A percentile compares a stretch with the other conserved stretches of the same genome.
phyloP scores from a whole-genome alignment of 768 basidiomycete species.

The Collybia sp. region DNA sequence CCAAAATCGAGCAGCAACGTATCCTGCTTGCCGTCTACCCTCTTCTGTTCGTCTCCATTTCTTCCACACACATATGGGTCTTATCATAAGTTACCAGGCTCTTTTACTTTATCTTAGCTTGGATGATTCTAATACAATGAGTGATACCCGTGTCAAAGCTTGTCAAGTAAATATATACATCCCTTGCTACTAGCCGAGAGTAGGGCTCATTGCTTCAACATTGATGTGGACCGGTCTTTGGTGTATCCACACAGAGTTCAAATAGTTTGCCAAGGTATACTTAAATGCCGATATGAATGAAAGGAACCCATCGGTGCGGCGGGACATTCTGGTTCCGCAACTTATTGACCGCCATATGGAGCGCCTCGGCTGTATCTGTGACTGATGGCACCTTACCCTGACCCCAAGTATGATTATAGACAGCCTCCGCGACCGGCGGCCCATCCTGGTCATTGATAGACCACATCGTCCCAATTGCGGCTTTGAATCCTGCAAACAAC shows the following conservation, averaged over 20 bases:
- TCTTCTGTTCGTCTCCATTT: conserved; percentile 58
- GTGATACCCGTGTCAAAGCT: no score
- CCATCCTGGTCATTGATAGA: conserved; percentile 25
- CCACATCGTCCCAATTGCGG: conserved; percentile 40
- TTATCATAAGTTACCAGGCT: conserved; percentile 24
- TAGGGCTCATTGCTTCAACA: no score
- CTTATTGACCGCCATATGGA: neutral
- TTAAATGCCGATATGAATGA: conserved; percentile 3
- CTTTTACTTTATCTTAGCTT: conserved; percentile 92
- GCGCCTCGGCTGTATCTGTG: neutral
- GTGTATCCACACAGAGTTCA: no score
- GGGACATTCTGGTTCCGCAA: conserved; percentile 1
- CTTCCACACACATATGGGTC: neutral
- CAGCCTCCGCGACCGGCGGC: conserved; percentile 1
- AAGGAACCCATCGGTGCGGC: conserved; percentile 2
- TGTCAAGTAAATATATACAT: no score
- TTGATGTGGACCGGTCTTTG: no score
- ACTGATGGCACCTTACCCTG: neutral
- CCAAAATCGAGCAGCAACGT: conserved; percentile 86
- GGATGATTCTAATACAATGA: conserved; percentile 96
- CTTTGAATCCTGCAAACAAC: conserved; percentile 25
- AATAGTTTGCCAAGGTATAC: no score
- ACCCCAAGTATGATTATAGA: neutral
- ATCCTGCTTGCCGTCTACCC: conserved; percentile 95
- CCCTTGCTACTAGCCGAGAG: no score